These are phyloP conservation scores for Chloris gayana DNA, from an alignment of 176 grass and related monocot species.

Conservation along the genomic window DNA sequence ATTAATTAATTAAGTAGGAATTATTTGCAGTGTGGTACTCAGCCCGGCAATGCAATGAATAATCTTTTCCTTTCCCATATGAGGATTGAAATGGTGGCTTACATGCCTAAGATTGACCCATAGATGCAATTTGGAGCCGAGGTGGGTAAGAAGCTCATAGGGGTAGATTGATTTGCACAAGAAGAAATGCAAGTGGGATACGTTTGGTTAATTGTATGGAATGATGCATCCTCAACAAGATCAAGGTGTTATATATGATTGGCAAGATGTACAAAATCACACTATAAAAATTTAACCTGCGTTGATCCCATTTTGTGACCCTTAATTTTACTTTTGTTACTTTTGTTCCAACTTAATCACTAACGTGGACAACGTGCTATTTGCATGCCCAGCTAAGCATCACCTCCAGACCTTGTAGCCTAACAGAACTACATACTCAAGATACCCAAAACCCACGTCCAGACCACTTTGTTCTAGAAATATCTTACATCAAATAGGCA, in stretches of 20 bases:
- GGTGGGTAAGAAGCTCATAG: too few relatives aligned
- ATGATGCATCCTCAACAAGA: not conserved
- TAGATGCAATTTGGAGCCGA: constrained; percentile 8
- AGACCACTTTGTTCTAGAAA: not conserved
- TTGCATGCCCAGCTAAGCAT: not conserved
- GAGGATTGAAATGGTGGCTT: not conserved
- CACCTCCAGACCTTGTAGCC: not conserved
- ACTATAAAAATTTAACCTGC: not conserved
- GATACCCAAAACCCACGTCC: not conserved
- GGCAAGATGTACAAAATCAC: not conserved
- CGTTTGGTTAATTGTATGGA: not conserved
- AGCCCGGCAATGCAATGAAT: not conserved
- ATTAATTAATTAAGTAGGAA: constrained; percentile 13
- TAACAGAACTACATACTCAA: not conserved
- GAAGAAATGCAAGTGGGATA: not conserved
- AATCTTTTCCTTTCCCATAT: not conserved
- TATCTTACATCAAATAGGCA: not conserved
- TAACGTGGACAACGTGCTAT: not conserved
- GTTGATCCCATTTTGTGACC: not conserved
- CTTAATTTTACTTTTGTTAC: not conserved
- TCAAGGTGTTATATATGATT: not conserved
- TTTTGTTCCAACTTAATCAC: not conserved
- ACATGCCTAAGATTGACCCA: not conserved
- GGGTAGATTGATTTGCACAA: not conserved
- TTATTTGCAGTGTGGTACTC: not conserved